A percentile compares a stretch with the other conserved stretches of the same genome.
Evolutionary conservation across 1,284 basidiomycete genomes (phyloP).

Genomic region (Agaricales sp.): DNA sequence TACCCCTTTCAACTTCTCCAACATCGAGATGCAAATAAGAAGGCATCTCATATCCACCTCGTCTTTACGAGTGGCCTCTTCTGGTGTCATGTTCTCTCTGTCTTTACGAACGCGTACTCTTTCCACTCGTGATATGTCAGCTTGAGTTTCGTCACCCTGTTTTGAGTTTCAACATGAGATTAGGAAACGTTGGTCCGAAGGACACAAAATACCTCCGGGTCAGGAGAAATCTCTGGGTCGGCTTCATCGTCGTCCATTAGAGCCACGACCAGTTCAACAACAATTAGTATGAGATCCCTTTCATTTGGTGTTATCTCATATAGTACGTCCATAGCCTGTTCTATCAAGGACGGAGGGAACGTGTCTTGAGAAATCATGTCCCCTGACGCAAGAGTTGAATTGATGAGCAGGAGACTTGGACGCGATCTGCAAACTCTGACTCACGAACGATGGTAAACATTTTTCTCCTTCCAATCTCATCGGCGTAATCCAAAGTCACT

Average conservation of each 20-base stretch:
- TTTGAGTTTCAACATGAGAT: neutral
- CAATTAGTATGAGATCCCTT: conserved; percentile 85
- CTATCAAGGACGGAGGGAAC: conserved; percentile 73
- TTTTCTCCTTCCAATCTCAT: conserved; percentile 90
- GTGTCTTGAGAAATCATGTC: conserved; percentile 82
- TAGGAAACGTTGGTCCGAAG: neutral
- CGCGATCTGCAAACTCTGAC: conserved; percentile 20
- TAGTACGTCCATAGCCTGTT: conserved; percentile 81
- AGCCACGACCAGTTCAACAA: conserved; percentile 90
- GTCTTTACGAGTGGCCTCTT: conserved; percentile 52
- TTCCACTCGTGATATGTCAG: conserved; percentile 24
- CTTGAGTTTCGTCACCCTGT: conserved; percentile 24
- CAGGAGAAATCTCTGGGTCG: too few relatives aligned
- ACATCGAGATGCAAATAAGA: conserved; percentile 82
- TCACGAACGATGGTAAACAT: conserved; percentile 82
- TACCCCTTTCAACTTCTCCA: conserved; percentile 89
- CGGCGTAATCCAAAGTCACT: conserved; percentile 82
- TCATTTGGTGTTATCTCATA: conserved; percentile 79
- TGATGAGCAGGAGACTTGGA: conserved; percentile 4
- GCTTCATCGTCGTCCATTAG: conserved; percentile 60
- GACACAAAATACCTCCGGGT: too few relatives aligned
- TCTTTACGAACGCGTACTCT: conserved; percentile 30
- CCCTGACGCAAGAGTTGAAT: conserved; percentile 26
- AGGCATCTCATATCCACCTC: conserved; percentile 77
- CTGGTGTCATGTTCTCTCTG: conserved; percentile 39